Conservation (phyloP, 768 basidiomycete species). For the Mycena capillaripes region DNA sequence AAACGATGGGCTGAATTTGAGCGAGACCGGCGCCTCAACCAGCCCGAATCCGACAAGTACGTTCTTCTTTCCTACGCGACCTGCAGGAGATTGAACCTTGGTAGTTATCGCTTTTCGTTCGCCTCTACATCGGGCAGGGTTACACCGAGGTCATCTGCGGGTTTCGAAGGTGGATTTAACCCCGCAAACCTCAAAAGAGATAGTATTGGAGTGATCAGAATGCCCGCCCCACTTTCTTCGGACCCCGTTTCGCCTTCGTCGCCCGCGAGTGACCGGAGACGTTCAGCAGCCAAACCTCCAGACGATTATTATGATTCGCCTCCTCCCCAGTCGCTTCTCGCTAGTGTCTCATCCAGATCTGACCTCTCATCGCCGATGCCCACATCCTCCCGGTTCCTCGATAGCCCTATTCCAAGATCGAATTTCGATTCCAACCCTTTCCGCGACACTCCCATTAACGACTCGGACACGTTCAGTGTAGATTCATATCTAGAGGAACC, state of each 20-base stretch:
- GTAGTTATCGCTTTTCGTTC: slow-evolving; percentile 63
- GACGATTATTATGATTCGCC: slow-evolving; percentile 6
- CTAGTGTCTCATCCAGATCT: neutral
- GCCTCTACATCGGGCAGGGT: slow-evolving; percentile 65
- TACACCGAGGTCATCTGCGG: slow-evolving; percentile 10
- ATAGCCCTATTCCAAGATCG: slow-evolving; percentile 4
- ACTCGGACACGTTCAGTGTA: neutral
- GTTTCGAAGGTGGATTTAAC: slow-evolving; percentile 14
- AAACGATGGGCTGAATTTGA: slow-evolving; percentile 90
- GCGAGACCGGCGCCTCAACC: slow-evolving; percentile 62
- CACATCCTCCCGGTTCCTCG: slow-evolving; percentile 14
- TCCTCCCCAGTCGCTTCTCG: slow-evolving; percentile 13
- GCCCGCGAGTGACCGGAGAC: neutral
- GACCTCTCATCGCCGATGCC: neutral
- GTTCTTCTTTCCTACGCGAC: neutral
- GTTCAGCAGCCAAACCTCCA: neutral
- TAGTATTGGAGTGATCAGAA: neutral
- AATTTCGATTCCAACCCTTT: neutral
- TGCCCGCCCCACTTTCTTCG: slow-evolving; percentile 13
- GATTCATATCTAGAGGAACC: neutral
- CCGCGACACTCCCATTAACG: neutral
- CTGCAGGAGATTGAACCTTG: neutral
- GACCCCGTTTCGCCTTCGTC: neutral
- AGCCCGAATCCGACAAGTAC: neutral
- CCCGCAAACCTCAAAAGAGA: neutral